Evolutionary conservation across 1,284 basidiomycete genomes (phyloP).

Genomic region (Ustilago crameri): DNA sequence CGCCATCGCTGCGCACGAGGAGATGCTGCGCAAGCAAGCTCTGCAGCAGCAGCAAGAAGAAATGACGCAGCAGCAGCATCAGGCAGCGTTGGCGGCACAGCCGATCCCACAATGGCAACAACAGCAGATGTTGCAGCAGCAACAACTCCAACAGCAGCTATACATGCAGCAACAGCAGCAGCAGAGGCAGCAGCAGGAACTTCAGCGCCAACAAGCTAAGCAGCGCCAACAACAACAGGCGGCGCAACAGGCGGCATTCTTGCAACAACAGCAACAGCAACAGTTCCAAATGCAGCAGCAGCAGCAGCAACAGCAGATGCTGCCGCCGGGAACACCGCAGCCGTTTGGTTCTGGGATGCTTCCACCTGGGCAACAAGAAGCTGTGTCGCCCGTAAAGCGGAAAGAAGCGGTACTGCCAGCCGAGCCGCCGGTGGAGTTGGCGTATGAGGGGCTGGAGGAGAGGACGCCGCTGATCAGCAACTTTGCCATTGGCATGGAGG

Average conservation of each 20-base stretch:
- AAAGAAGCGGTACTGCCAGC: slow-evolving; percentile 29
- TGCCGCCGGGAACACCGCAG: slow-evolving; percentile 16
- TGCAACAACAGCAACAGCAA: slow-evolving; percentile 22
- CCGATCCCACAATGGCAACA: slow-evolving; percentile 41
- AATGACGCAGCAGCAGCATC: slow-evolving; percentile 26
- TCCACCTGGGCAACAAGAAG: too few species aligned
- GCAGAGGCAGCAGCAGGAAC: slow-evolving; percentile 8
- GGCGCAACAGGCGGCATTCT: too few species aligned
- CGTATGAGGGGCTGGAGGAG: slow-evolving; percentile 31
- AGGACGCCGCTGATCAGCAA: slow-evolving; percentile 28
- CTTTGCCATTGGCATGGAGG: slow-evolving; percentile 40
- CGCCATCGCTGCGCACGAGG: slow-evolving; percentile 36
- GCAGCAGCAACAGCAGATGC: slow-evolving; percentile 32
- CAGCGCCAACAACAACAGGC: slow-evolving; percentile 18
- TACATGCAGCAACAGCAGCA: slow-evolving; percentile 23
- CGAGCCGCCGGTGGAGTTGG: slow-evolving; percentile 7
- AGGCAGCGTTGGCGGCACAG: slow-evolving; percentile 20
- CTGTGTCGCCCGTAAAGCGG: slow-evolving; percentile 1
- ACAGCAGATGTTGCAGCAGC: slow-evolving; percentile 37
- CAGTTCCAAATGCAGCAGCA: slow-evolving; percentile 23
- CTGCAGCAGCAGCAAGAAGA: slow-evolving; percentile 29
- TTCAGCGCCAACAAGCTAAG: slow-evolving; percentile 11
- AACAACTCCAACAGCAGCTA: slow-evolving; percentile 27
- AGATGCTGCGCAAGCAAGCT: slow-evolving; percentile 24
- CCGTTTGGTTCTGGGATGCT: slow-evolving; percentile 22